Conservation (phyloP, 192 early-diverging fungal species). For the Phycomyces blakesleeanus region DNA sequence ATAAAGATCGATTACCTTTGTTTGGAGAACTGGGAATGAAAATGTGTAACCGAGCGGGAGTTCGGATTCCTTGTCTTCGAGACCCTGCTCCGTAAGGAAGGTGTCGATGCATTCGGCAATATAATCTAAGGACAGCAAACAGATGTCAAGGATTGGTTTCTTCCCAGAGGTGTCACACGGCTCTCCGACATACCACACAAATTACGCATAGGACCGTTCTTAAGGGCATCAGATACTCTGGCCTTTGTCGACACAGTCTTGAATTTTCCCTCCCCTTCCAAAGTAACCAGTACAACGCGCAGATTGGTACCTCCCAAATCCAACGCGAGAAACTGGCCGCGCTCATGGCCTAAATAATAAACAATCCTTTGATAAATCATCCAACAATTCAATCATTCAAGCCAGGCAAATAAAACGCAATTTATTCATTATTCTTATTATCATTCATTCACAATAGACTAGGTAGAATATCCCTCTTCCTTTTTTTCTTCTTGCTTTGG, state of each 20-base stretch:
- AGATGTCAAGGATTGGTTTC: constrained; percentile 4
- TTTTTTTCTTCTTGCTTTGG: no score
- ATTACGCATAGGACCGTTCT: constrained; percentile 48
- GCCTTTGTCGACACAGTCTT: constrained; percentile 70
- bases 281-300: constrained; percentile 81
- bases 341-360: constrained; percentile 54
- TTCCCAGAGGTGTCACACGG: not conserved
- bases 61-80: constrained; percentile 18
- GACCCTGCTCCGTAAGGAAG: constrained; percentile 55
- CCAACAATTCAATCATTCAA: no score
- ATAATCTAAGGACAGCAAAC: constrained; percentile 56
- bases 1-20: constrained; percentile 30
- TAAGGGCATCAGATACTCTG: constrained; percentile 58
- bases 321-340: constrained; percentile 81
- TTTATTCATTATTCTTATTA: no score
- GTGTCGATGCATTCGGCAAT: constrained; percentile 83
- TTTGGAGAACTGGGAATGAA: constrained; percentile 92
- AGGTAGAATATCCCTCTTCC: no score
- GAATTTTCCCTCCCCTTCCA: constrained; percentile 71
- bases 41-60: constrained; percentile 87
- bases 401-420: no score
- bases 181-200: constrained; percentile 37
- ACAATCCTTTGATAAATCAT: not conserved
- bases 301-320: constrained; percentile 94
- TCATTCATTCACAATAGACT: no score